Base-by-base conservation (phyloP, 179 eudicot species). In the Spinacia oleracea region DNA sequence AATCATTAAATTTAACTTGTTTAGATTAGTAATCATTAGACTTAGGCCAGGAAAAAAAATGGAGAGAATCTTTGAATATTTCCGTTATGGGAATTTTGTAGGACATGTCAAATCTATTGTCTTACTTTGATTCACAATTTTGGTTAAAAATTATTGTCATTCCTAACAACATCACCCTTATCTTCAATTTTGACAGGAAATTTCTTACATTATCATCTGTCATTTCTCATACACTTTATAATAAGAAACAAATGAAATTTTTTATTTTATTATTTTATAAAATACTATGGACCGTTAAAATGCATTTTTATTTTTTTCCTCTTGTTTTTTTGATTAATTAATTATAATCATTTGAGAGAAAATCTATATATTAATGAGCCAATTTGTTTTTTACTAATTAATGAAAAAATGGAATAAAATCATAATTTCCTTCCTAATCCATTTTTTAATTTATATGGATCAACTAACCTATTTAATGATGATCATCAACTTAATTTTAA, bases 51-150 rank as follows among this genome's bases (percentile, higher is more conserved):
- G 29, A 69, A 62, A 43, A 62, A n/a, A n/a, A n/a, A n/a, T n/a
- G n/a, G 60, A 9, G 64, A 76, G 76, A 81, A 81, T 76, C 83
- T 80, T 69, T 75, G 21, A 69, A 76, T 70, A 75, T 59, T 71
- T 74, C 74, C 50, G 48, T 35, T 18, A 53, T 59, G 32, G 70
- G 58, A 82, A 82, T 68, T 82, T 72, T 81, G 42, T 15, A 59
- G 60, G 76, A 60, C 83, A 69, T 62, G 75, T 81, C 83, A 75
- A 75, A 75, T 81, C 83, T 81, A 59, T 75, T 70, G 45, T 75
- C 76, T 58, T 81, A 9, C 40, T 59, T 70, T 32, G 29, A 76
- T 60, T 74, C 81, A 32, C 58, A 67, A 73, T 62, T 67, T 77
- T 64, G 80, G 50, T 70, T 29, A 70, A 48, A 78, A 71, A 20